These are phyloP conservation scores for Huntiella decipiens DNA, from an alignment of 2,329 filamentous ascomycete species.

Conservation along the genomic window DNA sequence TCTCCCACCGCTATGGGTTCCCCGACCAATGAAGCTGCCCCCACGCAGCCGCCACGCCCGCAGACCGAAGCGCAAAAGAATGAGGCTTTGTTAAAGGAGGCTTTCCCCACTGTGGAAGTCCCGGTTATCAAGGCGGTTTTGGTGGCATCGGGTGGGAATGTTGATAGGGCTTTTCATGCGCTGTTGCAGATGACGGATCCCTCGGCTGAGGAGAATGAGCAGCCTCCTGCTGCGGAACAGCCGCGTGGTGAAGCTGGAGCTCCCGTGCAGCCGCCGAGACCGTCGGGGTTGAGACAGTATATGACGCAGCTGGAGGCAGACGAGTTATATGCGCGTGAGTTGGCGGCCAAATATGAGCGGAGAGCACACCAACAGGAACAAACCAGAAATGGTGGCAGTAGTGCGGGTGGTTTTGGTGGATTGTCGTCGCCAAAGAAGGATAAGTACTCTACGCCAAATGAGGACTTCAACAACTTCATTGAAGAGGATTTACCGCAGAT, in stretches of 20 bases:
- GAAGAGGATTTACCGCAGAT: constrained; percentile 93
- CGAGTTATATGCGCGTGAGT: constrained; percentile 76
- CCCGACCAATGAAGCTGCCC: constrained; percentile 26
- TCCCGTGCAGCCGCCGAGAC: constrained; percentile 63
- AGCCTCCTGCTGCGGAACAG: constrained; percentile 25
- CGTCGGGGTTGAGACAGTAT: constrained; percentile 36
- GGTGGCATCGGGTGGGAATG: constrained; percentile 63
- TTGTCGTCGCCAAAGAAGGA: no score
- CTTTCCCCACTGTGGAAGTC: constrained; percentile 69
- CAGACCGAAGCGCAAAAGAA: constrained; percentile 67
- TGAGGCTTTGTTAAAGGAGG: constrained; percentile 75
- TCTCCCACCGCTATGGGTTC: constrained; percentile 14
- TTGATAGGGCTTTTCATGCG: constrained; percentile 91
- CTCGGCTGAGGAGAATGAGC: constrained; percentile 40
- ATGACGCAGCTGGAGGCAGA: constrained; percentile 76
- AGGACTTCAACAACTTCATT: constrained; percentile 55
- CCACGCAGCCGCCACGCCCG: constrained; percentile 72
- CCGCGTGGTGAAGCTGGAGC: neutral
- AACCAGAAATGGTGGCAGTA: constrained; percentile 19
- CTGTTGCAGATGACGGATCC: constrained; percentile 74
- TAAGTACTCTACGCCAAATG: constrained; percentile 28
- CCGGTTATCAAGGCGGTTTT: constrained; percentile 75
- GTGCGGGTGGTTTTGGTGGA: constrained; percentile 20
- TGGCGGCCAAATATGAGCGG: constrained; percentile 62
- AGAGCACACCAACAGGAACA: constrained; percentile 35